phyloP scores from a whole-genome alignment of 1,284 basidiomycete species.

The Coniferiporia weirii region DNA sequence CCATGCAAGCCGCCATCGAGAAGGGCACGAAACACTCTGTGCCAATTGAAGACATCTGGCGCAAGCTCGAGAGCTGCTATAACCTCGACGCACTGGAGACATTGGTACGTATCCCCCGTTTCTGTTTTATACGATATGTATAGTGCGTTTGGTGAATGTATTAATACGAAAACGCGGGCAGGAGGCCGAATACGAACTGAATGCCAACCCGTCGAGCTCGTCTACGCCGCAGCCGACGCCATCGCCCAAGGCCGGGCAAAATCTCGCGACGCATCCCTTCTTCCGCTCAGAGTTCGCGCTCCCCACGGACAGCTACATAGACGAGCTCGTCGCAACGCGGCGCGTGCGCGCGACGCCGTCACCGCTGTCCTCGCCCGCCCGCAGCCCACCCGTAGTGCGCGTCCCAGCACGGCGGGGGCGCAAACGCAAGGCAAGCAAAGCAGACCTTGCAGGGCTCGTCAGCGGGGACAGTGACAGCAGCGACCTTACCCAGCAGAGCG shows the following conservation, averaged over 20 bases:
- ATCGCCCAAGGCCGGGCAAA: slow-evolving; percentile 61
- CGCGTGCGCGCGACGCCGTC: slow-evolving; percentile 59
- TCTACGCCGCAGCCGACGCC: slow-evolving; percentile 45
- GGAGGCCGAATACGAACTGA: slow-evolving; percentile 54
- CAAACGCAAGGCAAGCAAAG: slow-evolving; percentile 26
- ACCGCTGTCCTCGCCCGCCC: slow-evolving; percentile 46
- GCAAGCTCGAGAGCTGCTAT: slow-evolving; percentile 66
- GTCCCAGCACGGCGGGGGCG: slow-evolving; percentile 32
- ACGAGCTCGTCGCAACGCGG: slow-evolving; percentile 51
- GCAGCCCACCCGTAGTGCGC: slow-evolving; percentile 35
- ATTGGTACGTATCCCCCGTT: slow-evolving; percentile 47
- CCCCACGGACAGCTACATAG: slow-evolving; percentile 53
- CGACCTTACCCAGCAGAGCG: slow-evolving; percentile 72
- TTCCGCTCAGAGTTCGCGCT: slow-evolving; percentile 65
- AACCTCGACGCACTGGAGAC: slow-evolving; percentile 74
- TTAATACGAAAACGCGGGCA: slow-evolving; percentile 42
- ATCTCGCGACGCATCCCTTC: slow-evolving; percentile 61
- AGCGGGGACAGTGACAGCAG: slow-evolving; percentile 77
- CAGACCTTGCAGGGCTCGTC: slow-evolving; percentile 60
- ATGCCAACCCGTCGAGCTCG: slow-evolving; percentile 34
- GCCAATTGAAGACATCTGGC: slow-evolving; percentile 63
- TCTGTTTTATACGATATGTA: slow-evolving; percentile 8
- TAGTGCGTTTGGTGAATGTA: slow-evolving; percentile 1
- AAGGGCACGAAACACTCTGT: slow-evolving; percentile 65
- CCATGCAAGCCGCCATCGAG: slow-evolving; percentile 64